Evolutionary conservation across 164 flowering plant species (phyloP).

Genomic region (Vitis rotundifolia): DNA sequence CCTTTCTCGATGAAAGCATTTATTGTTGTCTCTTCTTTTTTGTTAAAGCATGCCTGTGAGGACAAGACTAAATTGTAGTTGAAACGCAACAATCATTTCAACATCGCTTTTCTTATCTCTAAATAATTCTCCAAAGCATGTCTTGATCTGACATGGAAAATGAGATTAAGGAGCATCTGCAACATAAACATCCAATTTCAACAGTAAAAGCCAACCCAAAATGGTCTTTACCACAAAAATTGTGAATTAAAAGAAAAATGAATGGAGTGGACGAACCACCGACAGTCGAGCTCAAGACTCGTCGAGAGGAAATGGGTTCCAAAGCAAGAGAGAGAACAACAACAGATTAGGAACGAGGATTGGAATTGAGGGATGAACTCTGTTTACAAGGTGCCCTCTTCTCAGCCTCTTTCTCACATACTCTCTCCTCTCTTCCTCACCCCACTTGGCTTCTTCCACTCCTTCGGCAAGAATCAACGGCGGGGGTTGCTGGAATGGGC

Average conservation of each 20-base stretch:
- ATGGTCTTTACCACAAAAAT: background rate
- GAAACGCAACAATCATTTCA: too few species aligned
- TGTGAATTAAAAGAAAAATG: background rate
- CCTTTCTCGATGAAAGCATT: too few species aligned
- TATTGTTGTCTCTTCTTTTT: too few species aligned
- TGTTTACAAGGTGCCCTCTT: constrained; percentile 39
- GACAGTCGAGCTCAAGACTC: constrained; percentile 5
- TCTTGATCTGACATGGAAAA: too few species aligned
- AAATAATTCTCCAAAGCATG: too few species aligned
- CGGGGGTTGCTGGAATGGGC: constrained; percentile 85
- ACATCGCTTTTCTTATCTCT: too few species aligned
- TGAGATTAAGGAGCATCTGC: too few species aligned
- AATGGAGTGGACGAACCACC: too few species aligned
- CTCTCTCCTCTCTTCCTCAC: constrained; percentile 49
- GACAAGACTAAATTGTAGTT: too few species aligned
- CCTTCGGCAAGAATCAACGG: constrained; percentile 79
- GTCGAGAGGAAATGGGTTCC: constrained; percentile 50
- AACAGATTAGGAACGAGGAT: constrained; percentile 66
- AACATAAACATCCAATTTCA: too few species aligned
- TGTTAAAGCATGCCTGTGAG: too few species aligned
- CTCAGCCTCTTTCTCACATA: constrained; percentile 52
- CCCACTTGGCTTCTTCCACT: constrained; percentile 60
- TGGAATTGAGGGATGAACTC: constrained; percentile 63
- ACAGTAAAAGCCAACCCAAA: too few species aligned
- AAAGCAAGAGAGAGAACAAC: constrained; percentile 49